These are phyloP conservation scores for Cercospora brassicicola DNA, from an alignment of 2,329 filamentous ascomycete species.

Conservation along the genomic window DNA sequence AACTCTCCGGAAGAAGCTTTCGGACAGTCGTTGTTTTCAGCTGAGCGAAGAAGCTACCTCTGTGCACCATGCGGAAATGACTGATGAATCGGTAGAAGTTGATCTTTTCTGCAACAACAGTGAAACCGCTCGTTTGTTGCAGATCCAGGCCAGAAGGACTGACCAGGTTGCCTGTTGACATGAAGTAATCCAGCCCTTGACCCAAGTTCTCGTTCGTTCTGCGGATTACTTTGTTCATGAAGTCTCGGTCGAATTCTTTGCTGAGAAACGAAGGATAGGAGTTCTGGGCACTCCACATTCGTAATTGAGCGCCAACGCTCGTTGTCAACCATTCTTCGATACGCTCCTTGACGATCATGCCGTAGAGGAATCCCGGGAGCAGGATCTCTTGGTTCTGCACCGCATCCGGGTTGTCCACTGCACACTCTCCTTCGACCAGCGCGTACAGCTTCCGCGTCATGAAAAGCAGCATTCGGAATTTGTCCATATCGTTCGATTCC, in stretches of 20 bases:
- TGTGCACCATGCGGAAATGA: constrained; percentile 98
- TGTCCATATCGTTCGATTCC: constrained; percentile 80
- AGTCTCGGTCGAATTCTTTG: constrained; percentile 74
- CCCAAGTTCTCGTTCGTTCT: constrained; percentile 87
- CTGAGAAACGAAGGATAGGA: constrained; percentile 66
- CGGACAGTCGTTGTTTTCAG: constrained; percentile 95
- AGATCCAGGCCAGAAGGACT: constrained; percentile 90
- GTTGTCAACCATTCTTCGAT: constrained; percentile 86
- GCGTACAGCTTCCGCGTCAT: constrained; percentile 96
- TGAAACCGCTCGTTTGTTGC: constrained; percentile 92
- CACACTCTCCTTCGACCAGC: constrained; percentile 86
- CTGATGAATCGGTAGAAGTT: constrained; percentile 98
- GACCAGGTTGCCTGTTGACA: constrained; percentile 91
- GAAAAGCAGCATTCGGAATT: constrained; percentile 90
- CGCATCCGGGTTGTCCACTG: constrained; percentile 93
- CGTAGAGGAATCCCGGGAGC: constrained; percentile 88
- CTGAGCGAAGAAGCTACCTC: constrained; percentile 98
- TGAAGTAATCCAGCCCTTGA: constrained; percentile 85
- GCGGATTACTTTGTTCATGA: constrained; percentile 72
- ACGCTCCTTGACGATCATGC: constrained; percentile 91
- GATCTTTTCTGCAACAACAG: constrained; percentile 96
- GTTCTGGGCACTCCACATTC: constrained; percentile 57
- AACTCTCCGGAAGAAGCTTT: constrained; percentile 92
- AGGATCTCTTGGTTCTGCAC: constrained; percentile 95
- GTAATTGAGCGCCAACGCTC: constrained; percentile 43